Evolutionary conservation across 257 asterid species (phyloP).

Genomic region (Nicotiana otophora): DNA sequence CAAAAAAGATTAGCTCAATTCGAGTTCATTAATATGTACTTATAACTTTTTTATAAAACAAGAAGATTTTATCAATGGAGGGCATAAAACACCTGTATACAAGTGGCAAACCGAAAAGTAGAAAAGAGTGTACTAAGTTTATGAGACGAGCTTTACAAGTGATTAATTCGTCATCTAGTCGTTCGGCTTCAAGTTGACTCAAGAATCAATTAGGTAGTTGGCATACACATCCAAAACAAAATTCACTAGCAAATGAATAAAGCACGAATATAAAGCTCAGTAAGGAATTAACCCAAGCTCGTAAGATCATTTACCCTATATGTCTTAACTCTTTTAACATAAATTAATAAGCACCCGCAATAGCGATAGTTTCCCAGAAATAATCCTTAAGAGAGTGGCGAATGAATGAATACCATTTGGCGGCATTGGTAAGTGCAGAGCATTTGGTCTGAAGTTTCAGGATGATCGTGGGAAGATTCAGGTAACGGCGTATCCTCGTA

Average conservation of each 20-base stretch:
- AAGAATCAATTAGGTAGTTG: neutral
- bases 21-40: neutral
- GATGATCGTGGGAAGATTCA: conserved; percentile 52
- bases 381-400: neutral
- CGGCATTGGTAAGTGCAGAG: conserved; percentile 98
- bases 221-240: neutral
- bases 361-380: neutral
- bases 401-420: conserved; percentile 60
- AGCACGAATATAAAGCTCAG: neutral
- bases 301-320: neutral
- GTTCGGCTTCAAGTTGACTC: neutral
- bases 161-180: neutral
- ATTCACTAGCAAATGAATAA: neutral
- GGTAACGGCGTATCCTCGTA: conserved; percentile 61
- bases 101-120: neutral
- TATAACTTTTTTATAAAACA: neutral
- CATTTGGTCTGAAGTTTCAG: conserved; percentile 64
- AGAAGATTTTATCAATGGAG: neutral
- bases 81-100: neutral
- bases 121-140: neutral
- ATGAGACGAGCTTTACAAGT: neutral
- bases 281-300: neutral
- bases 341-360: neutral
- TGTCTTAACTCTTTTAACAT: neutral
- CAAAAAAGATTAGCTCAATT: neutral